These are phyloP conservation scores for Limonium bicolor DNA, from an alignment of 148 eudicot species.

Conservation along the genomic window DNA sequence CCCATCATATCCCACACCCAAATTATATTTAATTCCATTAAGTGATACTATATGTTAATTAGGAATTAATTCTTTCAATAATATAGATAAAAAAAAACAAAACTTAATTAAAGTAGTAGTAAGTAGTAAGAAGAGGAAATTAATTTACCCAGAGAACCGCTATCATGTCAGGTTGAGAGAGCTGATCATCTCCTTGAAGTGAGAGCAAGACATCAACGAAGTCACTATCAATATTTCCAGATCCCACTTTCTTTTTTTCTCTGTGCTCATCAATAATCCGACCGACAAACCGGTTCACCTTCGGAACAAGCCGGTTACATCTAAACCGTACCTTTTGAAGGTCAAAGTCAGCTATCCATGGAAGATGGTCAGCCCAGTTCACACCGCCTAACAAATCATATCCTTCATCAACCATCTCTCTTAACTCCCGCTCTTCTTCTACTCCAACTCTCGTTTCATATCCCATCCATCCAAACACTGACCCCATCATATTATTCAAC, in stretches of 20 bases:
- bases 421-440: conserved; percentile 19
- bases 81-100: too few species aligned
- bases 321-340: conserved; percentile 41
- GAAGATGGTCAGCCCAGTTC: conserved; percentile 63
- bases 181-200: conserved; percentile 28
- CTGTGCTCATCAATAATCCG: conserved; percentile 40
- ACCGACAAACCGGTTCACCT: conserved; percentile 48
- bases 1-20: too few species aligned
- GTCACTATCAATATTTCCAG: conserved; percentile 24
- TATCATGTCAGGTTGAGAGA: conserved; percentile 55
- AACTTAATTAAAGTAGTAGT: not conserved
- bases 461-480: conserved; percentile 38
- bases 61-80: too few species aligned
- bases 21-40: too few species aligned
- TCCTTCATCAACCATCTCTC: conserved; percentile 57
- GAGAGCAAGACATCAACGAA: conserved; percentile 65
- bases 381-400: conserved; percentile 53
- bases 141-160: conserved; percentile 67
- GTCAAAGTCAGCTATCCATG: conserved; percentile 47
- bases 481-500: conserved; percentile 61
- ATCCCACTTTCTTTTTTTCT: conserved; percentile 3
- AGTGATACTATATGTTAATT: too few species aligned
- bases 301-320: conserved; percentile 51
- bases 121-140: too few species aligned
- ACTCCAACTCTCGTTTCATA: conserved; percentile 6